phyloP scores from a whole-genome alignment of 345 rosid genomes.

The Syzygium jambos region DNA sequence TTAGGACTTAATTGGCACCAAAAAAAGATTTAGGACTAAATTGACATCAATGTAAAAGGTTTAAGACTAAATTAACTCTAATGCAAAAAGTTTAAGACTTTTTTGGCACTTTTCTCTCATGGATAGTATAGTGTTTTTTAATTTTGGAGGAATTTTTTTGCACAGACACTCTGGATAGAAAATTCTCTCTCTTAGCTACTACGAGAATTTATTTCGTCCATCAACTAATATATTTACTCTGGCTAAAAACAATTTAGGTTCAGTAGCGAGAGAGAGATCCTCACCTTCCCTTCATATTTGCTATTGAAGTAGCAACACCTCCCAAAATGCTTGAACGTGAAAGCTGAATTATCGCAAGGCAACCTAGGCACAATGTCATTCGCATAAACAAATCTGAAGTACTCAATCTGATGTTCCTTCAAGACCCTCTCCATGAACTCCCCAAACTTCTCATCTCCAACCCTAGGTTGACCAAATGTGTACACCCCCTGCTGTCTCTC shows the following conservation, averaged over 20 bases:
- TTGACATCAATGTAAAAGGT: no score
- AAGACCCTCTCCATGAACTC: constrained; percentile 29
- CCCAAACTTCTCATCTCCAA: constrained; percentile 45
- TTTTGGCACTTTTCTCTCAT: no score
- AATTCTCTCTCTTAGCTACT: background rate
- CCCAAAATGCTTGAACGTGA: constrained; percentile 54
- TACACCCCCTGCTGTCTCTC: constrained; percentile 42
- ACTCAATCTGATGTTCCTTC: constrained; percentile 20
- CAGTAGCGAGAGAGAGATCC: background rate
- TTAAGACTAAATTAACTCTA: no score
- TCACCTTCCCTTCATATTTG: background rate
- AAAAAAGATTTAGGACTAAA: no score
- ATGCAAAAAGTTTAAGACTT: no score
- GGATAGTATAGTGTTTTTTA: no score
- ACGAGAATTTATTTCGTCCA: background rate
- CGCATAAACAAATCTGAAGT: constrained; percentile 46
- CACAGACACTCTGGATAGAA: no score
- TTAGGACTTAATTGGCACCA: no score
- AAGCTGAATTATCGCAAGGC: constrained; percentile 35
- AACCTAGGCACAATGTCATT: constrained; percentile 50
- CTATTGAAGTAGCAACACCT: constrained; percentile 45
- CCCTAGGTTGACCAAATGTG: constrained; percentile 71
- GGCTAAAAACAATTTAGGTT: no score
- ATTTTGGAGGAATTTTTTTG: no score
- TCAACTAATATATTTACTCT: background rate